Conservation (phyloP, 2,329 filamentous ascomycete genomes). For the Septoria petroselini region DNA sequence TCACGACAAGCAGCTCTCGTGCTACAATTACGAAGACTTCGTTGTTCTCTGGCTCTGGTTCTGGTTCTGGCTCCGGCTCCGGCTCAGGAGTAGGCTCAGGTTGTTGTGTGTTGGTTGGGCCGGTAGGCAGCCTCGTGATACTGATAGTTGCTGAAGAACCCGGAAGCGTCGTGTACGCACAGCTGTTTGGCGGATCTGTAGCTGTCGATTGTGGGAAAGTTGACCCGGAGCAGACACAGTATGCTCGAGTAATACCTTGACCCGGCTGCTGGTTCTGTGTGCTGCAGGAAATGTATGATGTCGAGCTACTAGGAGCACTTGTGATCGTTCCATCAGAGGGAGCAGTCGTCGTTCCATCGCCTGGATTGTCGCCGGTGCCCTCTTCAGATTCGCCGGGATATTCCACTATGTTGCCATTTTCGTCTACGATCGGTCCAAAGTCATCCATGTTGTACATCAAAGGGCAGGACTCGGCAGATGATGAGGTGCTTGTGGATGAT, state of each 20-base stretch:
- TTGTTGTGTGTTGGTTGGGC: background rate
- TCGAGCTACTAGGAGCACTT: background rate
- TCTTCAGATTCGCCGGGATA: too few species aligned
- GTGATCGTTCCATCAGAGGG: background rate
- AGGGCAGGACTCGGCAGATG: too few species aligned
- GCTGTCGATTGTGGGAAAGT: slow-evolving; percentile 1
- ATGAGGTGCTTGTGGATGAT: background rate
- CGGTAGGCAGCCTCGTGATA: slow-evolving; percentile 1
- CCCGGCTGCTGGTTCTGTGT: slow-evolving; percentile 4
- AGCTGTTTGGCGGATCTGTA: slow-evolving; percentile 2
- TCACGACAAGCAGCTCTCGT: too few species aligned
- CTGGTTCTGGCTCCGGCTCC: too few species aligned
- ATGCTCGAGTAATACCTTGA: slow-evolving; percentile 1
- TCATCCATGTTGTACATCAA: too few species aligned
- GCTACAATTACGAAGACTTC: too few species aligned
- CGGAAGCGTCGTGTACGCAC: background rate
- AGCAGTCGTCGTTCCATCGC: too few species aligned
- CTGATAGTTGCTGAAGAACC: background rate
- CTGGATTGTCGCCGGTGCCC: too few species aligned
- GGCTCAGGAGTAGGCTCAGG: too few species aligned
- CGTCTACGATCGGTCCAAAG: too few species aligned
- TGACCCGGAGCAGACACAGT: slow-evolving; percentile 1
- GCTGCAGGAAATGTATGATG: slow-evolving; percentile 3
- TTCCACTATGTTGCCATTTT: too few species aligned
- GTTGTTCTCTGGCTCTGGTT: too few species aligned